These are phyloP conservation scores for Psidium friedrichsthalianum DNA, from an alignment of 345 rosid species.

Conservation along the genomic window DNA sequence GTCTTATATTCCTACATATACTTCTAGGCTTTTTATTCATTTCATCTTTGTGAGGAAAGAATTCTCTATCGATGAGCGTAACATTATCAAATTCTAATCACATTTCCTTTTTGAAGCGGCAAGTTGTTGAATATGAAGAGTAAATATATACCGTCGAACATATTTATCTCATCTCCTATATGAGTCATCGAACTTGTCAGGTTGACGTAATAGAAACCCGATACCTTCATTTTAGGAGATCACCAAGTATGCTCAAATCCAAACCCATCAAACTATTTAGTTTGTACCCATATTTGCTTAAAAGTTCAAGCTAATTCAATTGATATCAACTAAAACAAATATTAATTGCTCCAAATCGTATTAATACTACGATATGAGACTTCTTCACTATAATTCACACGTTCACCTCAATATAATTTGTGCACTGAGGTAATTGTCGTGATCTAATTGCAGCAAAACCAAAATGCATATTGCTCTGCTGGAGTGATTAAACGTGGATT, in stretches of 20 bases:
- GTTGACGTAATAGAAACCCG: not conserved
- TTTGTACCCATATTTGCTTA: not conserved
- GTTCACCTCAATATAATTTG: not conserved
- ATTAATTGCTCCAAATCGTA: not conserved
- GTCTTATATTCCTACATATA: not conserved
- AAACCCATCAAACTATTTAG: not conserved
- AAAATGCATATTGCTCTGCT: not conserved
- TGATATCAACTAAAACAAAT: not conserved
- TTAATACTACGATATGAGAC: not conserved
- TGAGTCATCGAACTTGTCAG: not conserved
- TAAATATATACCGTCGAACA: not conserved
- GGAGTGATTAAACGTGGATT: not conserved
- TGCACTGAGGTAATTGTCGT: not conserved
- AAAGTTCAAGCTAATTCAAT: not conserved
- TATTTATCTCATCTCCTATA: not conserved
- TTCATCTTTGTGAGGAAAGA: not conserved
- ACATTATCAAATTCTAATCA: not conserved
- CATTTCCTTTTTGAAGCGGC: not conserved
- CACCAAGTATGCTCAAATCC: not conserved
- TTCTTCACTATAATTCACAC: not conserved
- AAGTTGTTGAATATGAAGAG: not conserved
- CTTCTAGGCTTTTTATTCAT: not conserved
- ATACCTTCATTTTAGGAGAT: not conserved
- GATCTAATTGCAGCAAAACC: not conserved
- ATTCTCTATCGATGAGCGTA: not conserved